Evolutionary conservation across 441 rosid species (phyloP), one percentile per base, ranked within the genome.

Genomic region (Omphalea diandra): DNA sequence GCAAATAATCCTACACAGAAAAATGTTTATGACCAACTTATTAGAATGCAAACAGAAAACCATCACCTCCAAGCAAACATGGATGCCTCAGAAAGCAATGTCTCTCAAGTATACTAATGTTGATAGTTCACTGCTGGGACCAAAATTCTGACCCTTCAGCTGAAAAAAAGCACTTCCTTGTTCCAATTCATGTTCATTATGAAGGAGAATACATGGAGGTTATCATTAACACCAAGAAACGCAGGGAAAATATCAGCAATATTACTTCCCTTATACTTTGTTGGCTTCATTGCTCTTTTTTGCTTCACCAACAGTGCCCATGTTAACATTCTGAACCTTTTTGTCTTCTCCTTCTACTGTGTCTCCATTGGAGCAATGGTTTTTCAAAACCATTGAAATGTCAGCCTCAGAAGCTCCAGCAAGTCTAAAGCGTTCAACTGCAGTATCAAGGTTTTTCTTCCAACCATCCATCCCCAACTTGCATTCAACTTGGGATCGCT

Each of bases 401-500:
- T 94, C 97, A 18, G 84, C 64, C 75, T 90, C 97, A 20, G 99
- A 90, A 66, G 97, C 97, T 75, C 97, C 99, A 1, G 97, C 99
- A 60, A 90, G 97, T 80, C 83, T 84, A 67, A 91, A 94, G 56
- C 96, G 91, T 72, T 88, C 91, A 54, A 88, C 89, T 1, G 99
- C 97, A 27, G 85, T 78, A 66, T 88, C 97, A 2, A 94, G 86
- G 66, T 88, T 87, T 54, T 83, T 83, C 77, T 90, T 83, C 97
- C 97, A 94, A 53, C 93, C 89, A 49, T 63, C 79, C 70, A 82
- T 67, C 49, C 90, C 88, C 52, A 94, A 72, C 77, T 92, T 94
- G 88, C 94, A 85, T 80, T 89, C 99, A 22, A 92, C 91, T 81
- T 94, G 99, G 31, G 99, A 94, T 74, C 97, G 85, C 78, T 94